Evolutionary conservation across 371 early-diverging fungal species (phyloP).

Genomic region (Blakeslea trispora): DNA sequence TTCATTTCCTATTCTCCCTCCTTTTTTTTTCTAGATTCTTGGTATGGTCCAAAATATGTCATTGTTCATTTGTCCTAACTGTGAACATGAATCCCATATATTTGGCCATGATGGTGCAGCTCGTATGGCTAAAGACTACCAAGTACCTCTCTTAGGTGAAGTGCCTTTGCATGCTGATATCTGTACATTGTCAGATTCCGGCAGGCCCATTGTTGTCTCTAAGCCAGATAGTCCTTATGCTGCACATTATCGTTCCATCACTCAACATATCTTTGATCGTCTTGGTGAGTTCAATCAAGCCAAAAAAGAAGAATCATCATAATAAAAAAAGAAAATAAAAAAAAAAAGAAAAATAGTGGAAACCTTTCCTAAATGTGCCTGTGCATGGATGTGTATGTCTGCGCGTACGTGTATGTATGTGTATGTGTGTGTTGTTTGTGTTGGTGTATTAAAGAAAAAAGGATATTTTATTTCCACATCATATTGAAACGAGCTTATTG

Average conservation of each 20-base stretch:
- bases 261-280: conserved; percentile 53
- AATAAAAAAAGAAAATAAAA: neutral
- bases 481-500: conserved; percentile 25
- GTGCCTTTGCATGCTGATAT: conserved; percentile 81
- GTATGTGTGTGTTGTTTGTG: too few species aligned
- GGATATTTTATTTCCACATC: neutral
- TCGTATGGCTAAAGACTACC: conserved; percentile 63
- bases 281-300: conserved; percentile 16
- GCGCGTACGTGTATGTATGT: too few species aligned
- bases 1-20: too few species aligned
- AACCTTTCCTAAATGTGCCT: neutral
- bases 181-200: conserved; percentile 72
- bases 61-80: conserved; percentile 80
- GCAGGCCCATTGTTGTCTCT: conserved; percentile 75
- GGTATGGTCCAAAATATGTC: conserved; percentile 93
- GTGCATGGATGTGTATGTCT: too few species aligned
- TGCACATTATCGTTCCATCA: conserved; percentile 63
- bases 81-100: conserved; percentile 74
- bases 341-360: neutral
- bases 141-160: conserved; percentile 70
- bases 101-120: conserved; percentile 77
- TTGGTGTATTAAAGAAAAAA: too few species aligned
- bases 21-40: conserved; percentile 61
- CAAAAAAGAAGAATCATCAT: neutral
- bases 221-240: conserved; percentile 67